phyloP scores from a whole-genome alignment of 1,284 basidiomycete genomes.

The Golubevia pallescens region DNA sequence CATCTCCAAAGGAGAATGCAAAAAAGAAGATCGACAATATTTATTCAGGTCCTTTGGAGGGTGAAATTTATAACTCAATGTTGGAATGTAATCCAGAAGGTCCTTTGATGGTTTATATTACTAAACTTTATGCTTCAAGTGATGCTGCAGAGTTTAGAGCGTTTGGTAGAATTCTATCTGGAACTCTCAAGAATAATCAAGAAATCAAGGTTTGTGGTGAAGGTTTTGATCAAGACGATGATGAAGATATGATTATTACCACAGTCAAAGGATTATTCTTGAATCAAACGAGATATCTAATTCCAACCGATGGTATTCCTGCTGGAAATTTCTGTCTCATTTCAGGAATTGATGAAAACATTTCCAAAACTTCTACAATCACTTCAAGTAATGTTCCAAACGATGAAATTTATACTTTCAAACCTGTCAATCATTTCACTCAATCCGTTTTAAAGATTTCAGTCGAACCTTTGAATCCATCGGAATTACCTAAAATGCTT shows the following conservation, averaged over 20 bases:
- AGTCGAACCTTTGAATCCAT: constrained; percentile 57
- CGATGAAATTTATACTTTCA: constrained; percentile 41
- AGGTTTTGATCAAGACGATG: constrained; percentile 53
- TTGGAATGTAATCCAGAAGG: constrained; percentile 42
- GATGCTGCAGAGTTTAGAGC: constrained; percentile 53
- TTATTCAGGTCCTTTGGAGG: constrained; percentile 32
- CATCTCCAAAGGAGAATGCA: constrained; percentile 37
- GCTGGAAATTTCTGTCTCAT: constrained; percentile 54
- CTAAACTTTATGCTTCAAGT: constrained; percentile 52
- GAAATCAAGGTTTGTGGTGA: constrained; percentile 56
- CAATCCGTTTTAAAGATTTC: constrained; percentile 58
- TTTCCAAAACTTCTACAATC: constrained; percentile 56
- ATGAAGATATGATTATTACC: constrained; percentile 55
- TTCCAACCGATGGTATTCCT: constrained; percentile 40
- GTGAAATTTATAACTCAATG: constrained; percentile 21
- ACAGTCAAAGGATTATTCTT: constrained; percentile 38
- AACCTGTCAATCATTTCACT: constrained; percentile 49
- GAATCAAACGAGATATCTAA: constrained; percentile 46
- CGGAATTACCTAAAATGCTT: constrained; percentile 63
- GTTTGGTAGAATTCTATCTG: constrained; percentile 53
- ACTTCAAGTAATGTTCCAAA: constrained; percentile 3
- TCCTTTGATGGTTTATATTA: constrained; percentile 47
- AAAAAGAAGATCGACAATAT: constrained; percentile 18
- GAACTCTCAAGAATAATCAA: constrained; percentile 40
- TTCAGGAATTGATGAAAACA: constrained; percentile 45